These are phyloP conservation scores for Rheum nobile DNA, from an alignment of 148 eudicot species.

Conservation along the genomic window DNA sequence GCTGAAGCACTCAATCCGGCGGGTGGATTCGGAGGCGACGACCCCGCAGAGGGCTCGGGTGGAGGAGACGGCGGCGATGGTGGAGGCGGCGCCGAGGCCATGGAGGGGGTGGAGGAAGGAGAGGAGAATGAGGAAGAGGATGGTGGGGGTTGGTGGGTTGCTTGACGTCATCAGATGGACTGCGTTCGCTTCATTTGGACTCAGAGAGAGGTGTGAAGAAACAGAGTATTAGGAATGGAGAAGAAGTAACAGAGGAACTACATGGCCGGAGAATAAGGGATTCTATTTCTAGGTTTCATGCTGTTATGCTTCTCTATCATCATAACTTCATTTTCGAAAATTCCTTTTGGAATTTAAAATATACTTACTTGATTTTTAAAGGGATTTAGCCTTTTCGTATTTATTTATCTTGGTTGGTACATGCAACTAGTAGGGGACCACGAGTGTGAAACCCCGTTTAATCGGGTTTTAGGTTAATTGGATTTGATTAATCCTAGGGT, in stretches of 20 bases:
- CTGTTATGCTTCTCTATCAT: neutral
- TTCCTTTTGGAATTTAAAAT: neutral
- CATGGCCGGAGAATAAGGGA: slow-evolving; percentile 2
- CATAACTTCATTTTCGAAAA: neutral
- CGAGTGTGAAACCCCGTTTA: too few relatives aligned
- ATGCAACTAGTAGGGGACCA: too few relatives aligned
- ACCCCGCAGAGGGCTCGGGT: slow-evolving; percentile 54
- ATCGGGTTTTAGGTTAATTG: too few relatives aligned
- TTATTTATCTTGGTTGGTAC: neutral
- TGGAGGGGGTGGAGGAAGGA: slow-evolving; percentile 13
- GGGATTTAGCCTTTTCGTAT: neutral
- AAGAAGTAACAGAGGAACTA: neutral
- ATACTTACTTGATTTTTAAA: too few relatives aligned
- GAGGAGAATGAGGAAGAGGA: slow-evolving; percentile 9
- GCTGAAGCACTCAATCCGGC: slow-evolving; percentile 45
- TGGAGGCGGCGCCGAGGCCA: slow-evolving; percentile 39
- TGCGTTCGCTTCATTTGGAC: slow-evolving; percentile 21
- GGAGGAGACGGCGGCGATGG: slow-evolving; percentile 35
- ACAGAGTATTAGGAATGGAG: neutral
- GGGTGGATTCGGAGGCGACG: slow-evolving; percentile 31
- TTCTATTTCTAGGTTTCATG: neutral
- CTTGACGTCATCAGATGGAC: slow-evolving; percentile 24
- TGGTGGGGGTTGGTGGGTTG: slow-evolving; percentile 1
- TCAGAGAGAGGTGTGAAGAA: neutral
- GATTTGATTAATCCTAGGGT: too few relatives aligned